A percentile compares a stretch with the other conserved stretches of the same genome.
Evolutionary conservation across 73 alveolate species (phyloP).

Genomic region (Durusdinium trenchii): DNA sequence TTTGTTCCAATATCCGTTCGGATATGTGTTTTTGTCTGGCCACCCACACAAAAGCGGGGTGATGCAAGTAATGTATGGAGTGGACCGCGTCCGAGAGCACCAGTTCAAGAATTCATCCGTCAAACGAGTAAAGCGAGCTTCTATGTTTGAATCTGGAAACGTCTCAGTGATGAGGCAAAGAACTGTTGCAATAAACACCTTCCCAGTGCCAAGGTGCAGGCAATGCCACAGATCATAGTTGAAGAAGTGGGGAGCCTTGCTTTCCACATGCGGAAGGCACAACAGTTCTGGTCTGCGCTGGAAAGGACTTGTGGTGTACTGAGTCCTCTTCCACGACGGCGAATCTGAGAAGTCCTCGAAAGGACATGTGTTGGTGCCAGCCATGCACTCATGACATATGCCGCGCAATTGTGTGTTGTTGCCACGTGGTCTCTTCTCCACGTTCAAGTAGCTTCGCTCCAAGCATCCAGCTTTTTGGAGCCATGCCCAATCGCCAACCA

Average conservation of each 20-base stretch:
- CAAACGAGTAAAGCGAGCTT: not conserved
- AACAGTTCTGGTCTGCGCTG: not conserved
- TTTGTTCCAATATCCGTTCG: conserved; percentile 21
- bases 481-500: not conserved
- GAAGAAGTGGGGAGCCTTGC: not conserved
- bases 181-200: not conserved
- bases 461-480: not conserved
- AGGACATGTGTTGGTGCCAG: not conserved
- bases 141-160: not conserved
- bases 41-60: not conserved
- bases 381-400: not conserved
- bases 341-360: not conserved
- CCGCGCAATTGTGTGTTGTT: not conserved
- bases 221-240: not conserved
- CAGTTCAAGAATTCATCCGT: not conserved
- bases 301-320: too few species aligned
- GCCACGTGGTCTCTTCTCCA: not conserved
- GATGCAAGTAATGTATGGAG: not conserved
- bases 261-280: not conserved
- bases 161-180: not conserved
- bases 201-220: conserved; percentile 17
- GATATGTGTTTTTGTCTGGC: not conserved
- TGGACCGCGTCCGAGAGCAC: not conserved
- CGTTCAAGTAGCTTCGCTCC: not conserved
- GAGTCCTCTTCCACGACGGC: too few species aligned